phyloP scores from a whole-genome alignment of 164 flowering plant species.

The Brasenia schreberi region DNA sequence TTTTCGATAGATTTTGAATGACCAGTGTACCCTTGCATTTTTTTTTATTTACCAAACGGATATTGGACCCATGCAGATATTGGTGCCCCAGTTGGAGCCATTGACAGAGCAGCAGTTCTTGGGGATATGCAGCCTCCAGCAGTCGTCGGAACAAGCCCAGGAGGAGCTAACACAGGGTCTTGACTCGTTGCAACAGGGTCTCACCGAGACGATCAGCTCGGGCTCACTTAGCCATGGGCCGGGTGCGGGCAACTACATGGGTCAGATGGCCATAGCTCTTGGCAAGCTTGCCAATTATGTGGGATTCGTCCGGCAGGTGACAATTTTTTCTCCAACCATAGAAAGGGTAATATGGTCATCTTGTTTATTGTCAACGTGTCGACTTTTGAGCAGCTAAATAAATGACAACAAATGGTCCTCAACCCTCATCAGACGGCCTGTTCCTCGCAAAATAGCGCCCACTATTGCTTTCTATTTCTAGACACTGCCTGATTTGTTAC shows the following conservation, averaged over 20 bases:
- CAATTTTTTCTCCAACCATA: neutral
- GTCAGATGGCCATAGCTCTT: slow-evolving; percentile 83
- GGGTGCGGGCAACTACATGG: slow-evolving; percentile 31
- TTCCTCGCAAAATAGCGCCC: no score
- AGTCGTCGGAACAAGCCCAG: slow-evolving; percentile 86
- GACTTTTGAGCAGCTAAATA: no score
- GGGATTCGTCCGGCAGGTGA: slow-evolving; percentile 95
- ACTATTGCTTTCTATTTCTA: no score
- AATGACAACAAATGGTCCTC: no score
- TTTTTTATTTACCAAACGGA: no score
- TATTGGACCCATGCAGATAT: slow-evolving; percentile 30
- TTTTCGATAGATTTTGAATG: neutral
- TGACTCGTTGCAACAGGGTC: slow-evolving; percentile 83
- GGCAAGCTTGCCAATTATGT: slow-evolving; percentile 83
- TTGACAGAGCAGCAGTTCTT: slow-evolving; percentile 82
- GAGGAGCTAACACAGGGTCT: slow-evolving; percentile 92
- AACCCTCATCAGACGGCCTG: no score
- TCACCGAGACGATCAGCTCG: slow-evolving; percentile 50
- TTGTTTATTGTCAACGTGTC: no score
- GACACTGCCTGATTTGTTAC: no score
- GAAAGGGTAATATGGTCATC: neutral
- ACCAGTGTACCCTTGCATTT: neutral
- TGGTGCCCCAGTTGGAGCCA: slow-evolving; percentile 68
- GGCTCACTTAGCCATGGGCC: slow-evolving; percentile 38
- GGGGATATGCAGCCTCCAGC: slow-evolving; percentile 80